Base-by-base conservation (phyloP, 371 early-diverging fungal species). In the Batrachochytrium dendrobatidis region DNA sequence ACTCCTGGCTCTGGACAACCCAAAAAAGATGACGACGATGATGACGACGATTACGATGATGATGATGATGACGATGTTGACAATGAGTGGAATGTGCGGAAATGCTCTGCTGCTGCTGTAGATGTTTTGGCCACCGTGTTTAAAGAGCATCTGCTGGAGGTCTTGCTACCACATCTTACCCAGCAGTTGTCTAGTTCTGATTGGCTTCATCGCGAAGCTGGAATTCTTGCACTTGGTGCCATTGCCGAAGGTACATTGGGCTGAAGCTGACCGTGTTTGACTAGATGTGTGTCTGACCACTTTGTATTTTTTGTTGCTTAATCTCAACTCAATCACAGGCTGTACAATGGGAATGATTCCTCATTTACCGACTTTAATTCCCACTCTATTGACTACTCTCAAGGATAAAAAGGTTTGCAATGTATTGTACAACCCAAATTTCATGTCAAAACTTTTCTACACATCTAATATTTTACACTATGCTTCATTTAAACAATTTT, bases 151-250 rank as follows among this genome's bases (percentile, higher is more conserved):
- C 79, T 94, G 35, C 76, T 98, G 55, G 76, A 77, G 33, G 73
- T 82, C 55, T 72, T 96, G 55, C 80, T 95, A 71, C 96, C 96
- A n/a, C 74, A 83, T 50, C 79, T 97, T 52, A 88, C 90, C 68
- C 76, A 75, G 31, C 81, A 87, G 65, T 77, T 98, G 22, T 83
- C 80, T 65, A 84, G 83, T 62, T 65, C 67, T 15, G 90, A 96
- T 55, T 98, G 98, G 96, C 76, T 86, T 63, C 79, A 86, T 62
- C 82, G 88, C 55, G 98, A 98, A 75, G 86, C 90, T 34, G 98
- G 95, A 54, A 92, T 98, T 52, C 78, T 98, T 59, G 96, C 96
- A 15, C 78, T 98, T 46, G 98, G 98, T 51, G 98, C 98, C 50
- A 86, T 95, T 67, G 94, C 96, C 24, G 95, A 98, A 56, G 72